phyloP scores from a whole-genome alignment of 1,284 basidiomycete genomes.

The Leccinum angustisporum region DNA sequence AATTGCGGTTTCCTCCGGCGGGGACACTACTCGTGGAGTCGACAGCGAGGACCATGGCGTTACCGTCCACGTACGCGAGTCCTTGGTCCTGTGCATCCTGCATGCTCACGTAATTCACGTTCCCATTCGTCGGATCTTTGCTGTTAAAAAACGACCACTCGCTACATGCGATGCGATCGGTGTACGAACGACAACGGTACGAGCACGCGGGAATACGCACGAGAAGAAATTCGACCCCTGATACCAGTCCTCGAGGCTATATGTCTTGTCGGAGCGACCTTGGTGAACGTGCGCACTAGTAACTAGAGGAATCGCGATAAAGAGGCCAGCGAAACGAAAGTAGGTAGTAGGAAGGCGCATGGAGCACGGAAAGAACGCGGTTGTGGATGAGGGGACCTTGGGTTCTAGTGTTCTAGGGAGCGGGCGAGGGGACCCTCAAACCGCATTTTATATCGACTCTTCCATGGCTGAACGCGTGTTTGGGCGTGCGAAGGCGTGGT shows the following conservation, averaged over 20 bases:
- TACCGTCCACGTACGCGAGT: constrained; percentile 56
- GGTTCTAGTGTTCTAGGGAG: background rate
- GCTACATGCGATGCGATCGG: constrained; percentile 33
- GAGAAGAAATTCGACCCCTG: constrained; percentile 21
- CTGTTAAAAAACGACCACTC: constrained; percentile 57
- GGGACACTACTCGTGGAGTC: constrained; percentile 53
- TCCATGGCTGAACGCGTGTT: background rate
- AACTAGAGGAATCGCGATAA: constrained; percentile 2
- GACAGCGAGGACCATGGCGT: constrained; percentile 55
- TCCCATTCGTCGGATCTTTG: constrained; percentile 66
- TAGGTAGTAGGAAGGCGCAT: constrained; percentile 6
- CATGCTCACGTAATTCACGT: constrained; percentile 52
- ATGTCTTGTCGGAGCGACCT: constrained; percentile 1
- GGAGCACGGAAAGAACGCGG: background rate
- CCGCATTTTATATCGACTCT: constrained; percentile 12
- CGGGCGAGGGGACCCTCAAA: background rate
- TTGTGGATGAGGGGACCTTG: background rate
- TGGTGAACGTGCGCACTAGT: background rate
- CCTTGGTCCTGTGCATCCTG: constrained; percentile 45
- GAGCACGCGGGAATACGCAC: constrained; percentile 13
- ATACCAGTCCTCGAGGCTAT: constrained; percentile 20
- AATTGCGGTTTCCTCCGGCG: constrained; percentile 56
- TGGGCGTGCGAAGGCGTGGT: background rate
- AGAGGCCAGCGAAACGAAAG: constrained; percentile 1
- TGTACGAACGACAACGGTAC: background rate